Evolutionary conservation across 805 yeast species (phyloP), one percentile per base, ranked within the genome.

Genomic region (Kazachstania viticola): DNA sequence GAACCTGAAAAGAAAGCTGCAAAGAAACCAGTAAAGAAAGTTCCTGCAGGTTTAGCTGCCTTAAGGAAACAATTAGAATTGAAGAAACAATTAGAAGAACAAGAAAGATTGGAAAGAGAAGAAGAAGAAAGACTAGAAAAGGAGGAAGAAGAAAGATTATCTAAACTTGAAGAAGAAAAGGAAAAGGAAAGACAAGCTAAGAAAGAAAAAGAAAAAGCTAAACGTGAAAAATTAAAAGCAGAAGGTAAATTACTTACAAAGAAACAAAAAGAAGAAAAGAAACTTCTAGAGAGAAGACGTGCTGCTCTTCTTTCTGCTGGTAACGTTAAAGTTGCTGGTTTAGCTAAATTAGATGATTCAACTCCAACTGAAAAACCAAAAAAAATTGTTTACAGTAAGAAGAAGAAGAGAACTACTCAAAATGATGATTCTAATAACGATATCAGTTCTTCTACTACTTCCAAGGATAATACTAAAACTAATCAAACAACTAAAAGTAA

Each of bases 171-270:
- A 33, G 55, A 51, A 16, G 72, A 62, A 34, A 65, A 65, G 35
- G 70, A 68, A 40, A 87, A 72, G 44, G 75, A 71, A 24, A 72
- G 68, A 34, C 65, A 60, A 45, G 67, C 65, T 9, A 88, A 81
- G 71, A 83, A 76, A 49, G 98, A 91, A 60, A 81, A 74, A 55
- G 96, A 88, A 50, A 79, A 71, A 61, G 69, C 71, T 37, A 85
- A 80, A 67, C 79, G 73, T 44, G 98, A 91, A 49, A 88, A 83
- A 62, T 73, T 91, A 56, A 83, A 82, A 62, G 91, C 95, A 22
- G 96, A 88, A 61, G 99, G 99, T 51, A 91, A 91, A 55, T 75
- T 78, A 34, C 63, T 91, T 53, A 81, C 95, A 37, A 91, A 83
- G 65, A 88, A 87, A 55, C 98, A 91, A 67, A 84, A 81, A 61